Evolutionary conservation across 2,329 filamentous ascomycete genomes (phyloP), one percentile per base, ranked within the genome.

Genomic region (Botrytis fragariae): DNA sequence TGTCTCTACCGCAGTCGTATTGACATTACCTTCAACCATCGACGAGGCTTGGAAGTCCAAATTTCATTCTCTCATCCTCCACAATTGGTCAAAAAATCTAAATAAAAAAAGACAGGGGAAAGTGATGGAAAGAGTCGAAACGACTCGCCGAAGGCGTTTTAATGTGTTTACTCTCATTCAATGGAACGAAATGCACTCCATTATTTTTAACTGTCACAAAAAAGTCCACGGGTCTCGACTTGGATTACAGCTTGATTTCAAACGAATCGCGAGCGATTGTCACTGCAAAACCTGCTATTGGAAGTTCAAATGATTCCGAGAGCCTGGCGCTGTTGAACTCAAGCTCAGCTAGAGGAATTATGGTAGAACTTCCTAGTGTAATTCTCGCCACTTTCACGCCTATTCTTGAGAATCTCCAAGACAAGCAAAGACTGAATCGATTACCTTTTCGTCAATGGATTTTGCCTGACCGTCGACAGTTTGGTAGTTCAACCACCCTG

Each of bases 361-460:
- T 54, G 44, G 42, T 44, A 61, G 71, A 73, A 35, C 48, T 73
- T 14, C 71, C 71, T 12, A 20, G 57, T 22, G 32, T 73, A 14
- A 51, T 73, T 8, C 65, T 73, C 4, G 42, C 63, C 20, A 73
- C 71, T 18, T n/a, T 73, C 3, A 51, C 59, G 1, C 64, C 71
- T 16, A 73, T 73, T 14, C 57, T 73, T 5, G 35, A 63, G 3
- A 73, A 73, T 10, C 71, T 73, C 42, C 64, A 73, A 35, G 20
- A 29, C 4, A 73, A 70, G 71, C 64, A 73, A n/a, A 25, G 20
- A 20, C 22, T 69, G 1, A 44, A 22, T 42, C 44, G 64, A 5
- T 20, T 73, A 1, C 71, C 71, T 20, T 73, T 73, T n/a, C 44
- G 54, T 3, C 51, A 63, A 63, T 73, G 71, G 71, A 63, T 73